These are phyloP conservation scores for Termitomyces sp. DNA, from an alignment of 768 basidiomycete genomes.

Conservation along the genomic window DNA sequence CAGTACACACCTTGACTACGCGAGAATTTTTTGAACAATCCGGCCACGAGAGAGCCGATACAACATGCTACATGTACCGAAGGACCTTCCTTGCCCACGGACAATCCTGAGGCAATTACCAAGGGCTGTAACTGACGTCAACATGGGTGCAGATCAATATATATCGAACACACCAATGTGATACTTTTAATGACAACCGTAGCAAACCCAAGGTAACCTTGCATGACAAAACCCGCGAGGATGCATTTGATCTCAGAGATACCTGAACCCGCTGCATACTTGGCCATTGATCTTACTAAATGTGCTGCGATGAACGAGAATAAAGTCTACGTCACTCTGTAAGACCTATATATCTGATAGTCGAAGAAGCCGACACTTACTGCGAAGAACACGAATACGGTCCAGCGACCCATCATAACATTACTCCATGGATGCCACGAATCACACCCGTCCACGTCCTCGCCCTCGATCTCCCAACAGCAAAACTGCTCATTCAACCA, in stretches of 20 bases:
- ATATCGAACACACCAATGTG: constrained; percentile 57
- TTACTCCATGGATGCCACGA: constrained; percentile 92
- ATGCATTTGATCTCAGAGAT: constrained; percentile 99
- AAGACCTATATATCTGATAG: neutral
- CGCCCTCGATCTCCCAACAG: constrained; percentile 91
- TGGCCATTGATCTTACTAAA: constrained; percentile 83
- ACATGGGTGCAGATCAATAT: neutral
- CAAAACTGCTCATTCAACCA: constrained; percentile 98
- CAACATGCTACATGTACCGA: constrained; percentile 97
- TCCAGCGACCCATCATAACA: constrained; percentile 66
- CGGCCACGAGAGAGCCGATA: constrained; percentile 86
- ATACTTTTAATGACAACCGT: constrained; percentile 94
- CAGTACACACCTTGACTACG: constrained; percentile 73
- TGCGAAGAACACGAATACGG: constrained; percentile 84
- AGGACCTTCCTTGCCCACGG: constrained; percentile 97
- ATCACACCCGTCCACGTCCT: constrained; percentile 74
- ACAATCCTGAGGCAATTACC: constrained; percentile 93
- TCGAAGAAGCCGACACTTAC: constrained; percentile 41
- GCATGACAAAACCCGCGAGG: constrained; percentile 94
- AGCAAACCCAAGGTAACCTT: constrained; percentile 85
- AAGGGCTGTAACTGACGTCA: constrained; percentile 59
- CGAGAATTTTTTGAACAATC: constrained; percentile 75
- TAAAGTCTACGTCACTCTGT: constrained; percentile 43
- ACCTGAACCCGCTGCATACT: constrained; percentile 95
- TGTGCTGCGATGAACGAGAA: constrained; percentile 89